These are phyloP conservation scores for Lentinula boryana DNA, from an alignment of 768 basidiomycete species.

Conservation along the genomic window DNA sequence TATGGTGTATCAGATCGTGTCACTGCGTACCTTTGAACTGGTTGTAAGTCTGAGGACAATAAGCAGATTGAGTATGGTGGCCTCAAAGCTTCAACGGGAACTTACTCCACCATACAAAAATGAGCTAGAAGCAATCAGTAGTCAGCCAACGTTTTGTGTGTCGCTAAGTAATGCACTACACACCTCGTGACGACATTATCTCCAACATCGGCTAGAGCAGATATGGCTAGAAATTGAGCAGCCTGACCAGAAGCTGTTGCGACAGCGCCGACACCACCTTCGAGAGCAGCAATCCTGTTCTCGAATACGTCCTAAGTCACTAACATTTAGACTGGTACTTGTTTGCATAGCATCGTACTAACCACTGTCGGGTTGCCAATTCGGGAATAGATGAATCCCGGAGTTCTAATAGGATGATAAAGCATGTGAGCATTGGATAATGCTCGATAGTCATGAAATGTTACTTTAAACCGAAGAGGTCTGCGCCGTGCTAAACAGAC, in stretches of 20 bases:
- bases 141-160: background rate
- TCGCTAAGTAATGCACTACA: slow-evolving; percentile 9
- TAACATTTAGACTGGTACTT: background rate
- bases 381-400: slow-evolving; percentile 62
- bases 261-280: slow-evolving; percentile 47
- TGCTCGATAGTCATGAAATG: background rate
- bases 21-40: slow-evolving; percentile 49
- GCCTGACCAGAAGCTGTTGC: slow-evolving; percentile 53
- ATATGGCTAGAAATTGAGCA: slow-evolving; percentile 57
- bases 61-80: background rate
- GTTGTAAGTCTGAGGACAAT: slow-evolving; percentile 43
- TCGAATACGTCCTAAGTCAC: slow-evolving; percentile 45
- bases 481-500: slow-evolving; percentile 53
- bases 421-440: background rate
- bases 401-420: slow-evolving; percentile 24
- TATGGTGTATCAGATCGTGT: background rate
- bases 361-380: slow-evolving; percentile 66
- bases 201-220: slow-evolving; percentile 42
- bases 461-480: slow-evolving; percentile 60
- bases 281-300: slow-evolving; percentile 47
- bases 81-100: background rate
- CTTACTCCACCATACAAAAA: slow-evolving; percentile 57
- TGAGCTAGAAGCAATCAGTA: slow-evolving; percentile 25
- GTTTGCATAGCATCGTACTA: background rate
- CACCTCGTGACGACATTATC: slow-evolving; percentile 65